phyloP scores from a whole-genome alignment of 2,329 filamentous ascomycete genomes.

The Talaromyces pinophilus region DNA sequence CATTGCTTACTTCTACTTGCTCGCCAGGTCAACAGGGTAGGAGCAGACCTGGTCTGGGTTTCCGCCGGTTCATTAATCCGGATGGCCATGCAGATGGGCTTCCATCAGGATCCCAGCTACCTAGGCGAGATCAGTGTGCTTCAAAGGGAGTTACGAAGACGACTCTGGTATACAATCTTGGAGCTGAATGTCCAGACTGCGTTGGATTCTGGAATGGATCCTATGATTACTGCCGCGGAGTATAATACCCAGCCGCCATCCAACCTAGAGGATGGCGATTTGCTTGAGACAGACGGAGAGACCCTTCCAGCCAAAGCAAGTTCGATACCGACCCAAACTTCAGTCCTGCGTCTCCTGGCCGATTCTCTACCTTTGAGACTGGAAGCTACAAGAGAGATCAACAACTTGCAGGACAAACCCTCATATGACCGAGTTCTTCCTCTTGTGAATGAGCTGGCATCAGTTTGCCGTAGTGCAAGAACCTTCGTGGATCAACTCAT shows the following conservation, averaged over 20 bases:
- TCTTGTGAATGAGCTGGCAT: not conserved
- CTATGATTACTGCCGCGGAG: not conserved
- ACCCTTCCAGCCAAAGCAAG: too few relatives aligned
- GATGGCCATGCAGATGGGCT: not conserved
- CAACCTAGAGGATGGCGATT: not conserved
- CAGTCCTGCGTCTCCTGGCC: not conserved
- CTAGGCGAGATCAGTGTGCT: not conserved
- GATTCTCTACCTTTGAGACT: not conserved
- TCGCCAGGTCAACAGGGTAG: not conserved
- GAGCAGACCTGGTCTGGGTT: not conserved
- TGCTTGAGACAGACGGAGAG: not conserved
- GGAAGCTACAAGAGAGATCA: not conserved
- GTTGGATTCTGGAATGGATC: not conserved
- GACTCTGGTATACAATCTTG: not conserved
- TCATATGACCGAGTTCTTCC: not conserved
- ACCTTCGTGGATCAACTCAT: not conserved
- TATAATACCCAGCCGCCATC: not conserved
- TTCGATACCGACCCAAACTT: not conserved
- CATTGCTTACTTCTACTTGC: not conserved
- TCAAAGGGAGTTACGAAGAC: not conserved
- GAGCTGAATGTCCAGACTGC: not conserved
- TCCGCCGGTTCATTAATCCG: not conserved
- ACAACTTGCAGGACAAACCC: not conserved
- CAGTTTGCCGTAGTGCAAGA: not conserved
- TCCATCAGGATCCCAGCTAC: not conserved